These are phyloP conservation scores for Neurospora sp. DNA, from an alignment of 495 filamentous ascomycete genomes.

Conservation along the genomic window DNA sequence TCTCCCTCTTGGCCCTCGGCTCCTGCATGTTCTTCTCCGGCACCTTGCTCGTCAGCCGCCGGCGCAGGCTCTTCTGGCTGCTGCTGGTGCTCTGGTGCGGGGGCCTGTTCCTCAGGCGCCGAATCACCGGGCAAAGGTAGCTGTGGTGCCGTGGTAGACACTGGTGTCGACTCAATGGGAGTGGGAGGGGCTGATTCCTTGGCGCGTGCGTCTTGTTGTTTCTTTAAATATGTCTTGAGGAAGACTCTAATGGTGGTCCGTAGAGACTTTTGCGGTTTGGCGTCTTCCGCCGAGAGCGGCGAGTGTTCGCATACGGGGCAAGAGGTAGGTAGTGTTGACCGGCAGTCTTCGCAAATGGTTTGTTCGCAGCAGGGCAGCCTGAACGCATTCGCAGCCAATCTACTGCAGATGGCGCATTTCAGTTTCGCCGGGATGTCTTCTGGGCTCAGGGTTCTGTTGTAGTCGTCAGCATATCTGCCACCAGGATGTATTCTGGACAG, in stretches of 20 bases:
- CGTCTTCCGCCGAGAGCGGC: slow-evolving; percentile 74
- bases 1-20: slow-evolving; percentile 16
- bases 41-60: slow-evolving; percentile 1
- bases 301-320: slow-evolving; percentile 92
- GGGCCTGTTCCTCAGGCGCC: neutral
- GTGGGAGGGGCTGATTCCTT: slow-evolving; percentile 39
- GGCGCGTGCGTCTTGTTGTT: slow-evolving; percentile 49
- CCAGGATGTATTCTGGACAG: too few relatives aligned
- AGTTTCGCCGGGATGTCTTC: slow-evolving; percentile 92
- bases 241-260: slow-evolving; percentile 85
- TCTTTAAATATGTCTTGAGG: slow-evolving; percentile 79
- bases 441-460: slow-evolving; percentile 59
- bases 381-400: slow-evolving; percentile 83
- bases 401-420: slow-evolving; percentile 85
- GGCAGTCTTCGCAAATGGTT: slow-evolving; percentile 83
- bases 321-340: slow-evolving; percentile 60
- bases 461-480: slow-evolving; percentile 10
- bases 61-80: slow-evolving; percentile 1
- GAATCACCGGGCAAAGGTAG: neutral
- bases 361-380: slow-evolving; percentile 92
- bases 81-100: neutral
- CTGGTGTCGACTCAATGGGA: slow-evolving; percentile 26
- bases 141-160: slow-evolving; percentile 13
- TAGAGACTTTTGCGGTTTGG: slow-evolving; percentile 78
- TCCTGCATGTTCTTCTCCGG: slow-evolving; percentile 5